Conservation (phyloP, 176 grass and related monocot species). For the Miscanthus lutarioriparius region DNA sequence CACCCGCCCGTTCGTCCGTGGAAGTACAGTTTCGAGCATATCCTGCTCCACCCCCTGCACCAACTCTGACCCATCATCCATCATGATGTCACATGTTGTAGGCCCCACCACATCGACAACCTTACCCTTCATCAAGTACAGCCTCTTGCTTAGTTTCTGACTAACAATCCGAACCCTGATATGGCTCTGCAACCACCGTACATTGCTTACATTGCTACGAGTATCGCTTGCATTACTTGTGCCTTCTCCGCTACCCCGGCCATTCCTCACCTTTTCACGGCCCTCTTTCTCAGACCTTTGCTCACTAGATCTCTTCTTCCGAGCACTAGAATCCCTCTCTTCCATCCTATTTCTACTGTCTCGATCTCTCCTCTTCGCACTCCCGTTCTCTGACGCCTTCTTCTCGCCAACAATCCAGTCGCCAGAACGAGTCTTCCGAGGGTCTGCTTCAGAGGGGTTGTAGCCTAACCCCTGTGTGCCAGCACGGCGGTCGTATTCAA, state of each 20-base stretch:
- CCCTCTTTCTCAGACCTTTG: conserved; percentile 31
- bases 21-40: conserved; percentile 91
- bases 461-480: conserved; percentile 75
- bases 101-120: conserved; percentile 86
- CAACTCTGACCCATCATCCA: conserved; percentile 71
- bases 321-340: conserved; percentile 26
- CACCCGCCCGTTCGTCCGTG: conserved; percentile 66
- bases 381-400: conserved; percentile 42
- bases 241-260: conserved; percentile 35
- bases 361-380: conserved; percentile 48
- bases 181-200: conserved; percentile 78
- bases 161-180: conserved; percentile 88
- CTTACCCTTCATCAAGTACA: conserved; percentile 83
- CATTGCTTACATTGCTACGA: conserved; percentile 45
- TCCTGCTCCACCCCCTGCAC: conserved; percentile 89
- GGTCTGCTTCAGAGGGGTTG: conserved; percentile 62
- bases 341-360: conserved; percentile 29
- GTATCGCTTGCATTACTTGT: conserved; percentile 7
- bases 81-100: conserved; percentile 72
- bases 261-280: conserved; percentile 44
- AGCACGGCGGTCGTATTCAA: conserved; percentile 55
- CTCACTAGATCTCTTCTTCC: conserved; percentile 44
- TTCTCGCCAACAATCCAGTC: conserved; percentile 60
- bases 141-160: conserved; percentile 63
- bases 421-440: conserved; percentile 64